Percentiles rank a stretch among this genome's conserved stretches.
phyloP scores from a whole-genome alignment of 1,284 basidiomycete genomes.

The Ceratobasidium sp. region DNA sequence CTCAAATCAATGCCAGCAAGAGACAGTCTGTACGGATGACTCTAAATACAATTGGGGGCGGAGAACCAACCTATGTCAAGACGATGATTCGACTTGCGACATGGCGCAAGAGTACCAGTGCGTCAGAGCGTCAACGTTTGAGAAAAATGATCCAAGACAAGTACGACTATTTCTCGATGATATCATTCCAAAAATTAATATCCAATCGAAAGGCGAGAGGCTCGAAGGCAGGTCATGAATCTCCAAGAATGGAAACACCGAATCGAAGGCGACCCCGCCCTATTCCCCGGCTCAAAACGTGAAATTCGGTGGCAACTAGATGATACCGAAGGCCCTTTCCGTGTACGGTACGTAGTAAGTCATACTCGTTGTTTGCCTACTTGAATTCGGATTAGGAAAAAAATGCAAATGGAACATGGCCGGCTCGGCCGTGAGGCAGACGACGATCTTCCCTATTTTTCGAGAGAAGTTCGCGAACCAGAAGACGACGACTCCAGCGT shows the following conservation, averaged over 20 bases:
- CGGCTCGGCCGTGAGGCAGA: constrained; percentile 67
- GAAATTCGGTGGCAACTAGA: constrained; percentile 79
- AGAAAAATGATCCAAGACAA: constrained; percentile 78
- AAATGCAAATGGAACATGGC: constrained; percentile 70
- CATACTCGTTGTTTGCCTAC: not conserved
- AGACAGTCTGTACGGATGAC: constrained; percentile 34
- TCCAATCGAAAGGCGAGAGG: constrained; percentile 69
- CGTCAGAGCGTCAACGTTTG: constrained; percentile 75
- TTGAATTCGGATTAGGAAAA: constrained; percentile 67
- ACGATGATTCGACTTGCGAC: constrained; percentile 70
- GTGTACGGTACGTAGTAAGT: constrained; percentile 71
- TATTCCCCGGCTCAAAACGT: constrained; percentile 56
- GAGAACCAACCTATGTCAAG: constrained; percentile 43
- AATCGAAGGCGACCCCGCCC: constrained; percentile 77
- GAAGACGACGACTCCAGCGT: constrained; percentile 72
- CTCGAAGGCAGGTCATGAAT: constrained; percentile 73
- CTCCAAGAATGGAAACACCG: constrained; percentile 71
- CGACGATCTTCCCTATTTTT: constrained; percentile 55
- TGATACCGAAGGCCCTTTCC: constrained; percentile 88
- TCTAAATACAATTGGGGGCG: constrained; percentile 33
- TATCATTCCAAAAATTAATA: constrained; percentile 8
- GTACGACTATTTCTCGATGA: constrained; percentile 60
- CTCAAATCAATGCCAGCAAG: constrained; percentile 21
- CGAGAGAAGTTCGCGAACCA: constrained; percentile 70
- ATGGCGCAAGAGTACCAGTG: constrained; percentile 76